phyloP scores from a whole-genome alignment of 805 yeast genomes.

The Ogataea nitratoaversa region DNA sequence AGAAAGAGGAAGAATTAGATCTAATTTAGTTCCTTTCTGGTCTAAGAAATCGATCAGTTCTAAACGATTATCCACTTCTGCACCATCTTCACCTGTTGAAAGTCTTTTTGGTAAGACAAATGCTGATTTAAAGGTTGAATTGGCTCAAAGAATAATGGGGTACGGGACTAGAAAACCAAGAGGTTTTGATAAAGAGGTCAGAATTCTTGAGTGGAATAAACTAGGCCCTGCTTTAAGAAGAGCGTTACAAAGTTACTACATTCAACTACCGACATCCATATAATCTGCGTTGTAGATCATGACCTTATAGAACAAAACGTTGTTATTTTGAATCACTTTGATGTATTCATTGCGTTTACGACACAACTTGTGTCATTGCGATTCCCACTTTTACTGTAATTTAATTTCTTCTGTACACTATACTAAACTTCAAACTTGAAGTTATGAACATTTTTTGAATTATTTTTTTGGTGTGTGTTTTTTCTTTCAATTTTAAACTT shows the following conservation, averaged over 20 bases:
- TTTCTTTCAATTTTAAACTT: too few relatives aligned
- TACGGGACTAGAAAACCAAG: conserved; percentile 60
- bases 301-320: too few relatives aligned
- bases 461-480: too few relatives aligned
- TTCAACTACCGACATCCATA: conserved; percentile 41
- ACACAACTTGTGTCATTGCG: too few relatives aligned
- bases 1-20: conserved; percentile 63
- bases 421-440: too few relatives aligned
- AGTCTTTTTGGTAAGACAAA: conserved; percentile 17
- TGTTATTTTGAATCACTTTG: too few relatives aligned
- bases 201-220: conserved; percentile 58
- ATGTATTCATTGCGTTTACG: too few relatives aligned
- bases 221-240: conserved; percentile 56
- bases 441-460: too few relatives aligned
- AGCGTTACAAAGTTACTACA: conserved; percentile 63
- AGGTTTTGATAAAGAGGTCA: conserved; percentile 65
- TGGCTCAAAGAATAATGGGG: conserved; percentile 63
- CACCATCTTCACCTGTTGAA: conserved; percentile 7
- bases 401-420: too few relatives aligned
- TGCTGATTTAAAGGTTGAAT: conserved; percentile 42
- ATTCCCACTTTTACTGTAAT: too few relatives aligned
- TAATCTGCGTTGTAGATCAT: not conserved
- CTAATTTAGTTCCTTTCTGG: conserved; percentile 67
- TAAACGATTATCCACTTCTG: conserved; percentile 22
- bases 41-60: conserved; percentile 54